Evolutionary conservation across 371 early-diverging fungal genomes (phyloP).

Genomic region (Chytridiales sp.): DNA sequence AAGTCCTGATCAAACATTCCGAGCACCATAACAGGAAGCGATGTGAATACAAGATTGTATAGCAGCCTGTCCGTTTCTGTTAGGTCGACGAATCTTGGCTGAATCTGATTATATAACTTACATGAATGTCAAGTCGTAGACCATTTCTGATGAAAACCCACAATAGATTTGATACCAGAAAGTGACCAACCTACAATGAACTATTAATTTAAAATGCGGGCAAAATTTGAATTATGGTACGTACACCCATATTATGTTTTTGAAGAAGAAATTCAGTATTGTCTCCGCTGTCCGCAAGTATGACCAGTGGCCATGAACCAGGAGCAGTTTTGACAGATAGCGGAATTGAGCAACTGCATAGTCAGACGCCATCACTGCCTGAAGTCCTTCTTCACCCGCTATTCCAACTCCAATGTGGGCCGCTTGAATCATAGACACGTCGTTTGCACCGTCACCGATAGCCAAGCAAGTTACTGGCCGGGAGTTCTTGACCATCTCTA

Average conservation of each 20-base stretch:
- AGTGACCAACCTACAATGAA: constrained; percentile 30
- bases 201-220: neutral
- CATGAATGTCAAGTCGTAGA: constrained; percentile 37
- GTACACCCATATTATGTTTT: constrained; percentile 51
- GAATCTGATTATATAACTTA: constrained; percentile 6
- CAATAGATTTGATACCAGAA: constrained; percentile 53
- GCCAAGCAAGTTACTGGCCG: constrained; percentile 82
- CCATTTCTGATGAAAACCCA: constrained; percentile 43
- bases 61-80: constrained; percentile 23
- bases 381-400: constrained; percentile 87
- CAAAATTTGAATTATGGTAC: constrained; percentile 8
- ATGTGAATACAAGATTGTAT: constrained; percentile 42
- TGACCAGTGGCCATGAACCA: constrained; percentile 55
- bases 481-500: constrained; percentile 77
- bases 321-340: constrained; percentile 73
- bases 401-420: constrained; percentile 96
- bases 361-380: constrained; percentile 87
- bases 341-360: constrained; percentile 89
- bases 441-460: constrained; percentile 98
- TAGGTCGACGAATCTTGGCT: too few species aligned
- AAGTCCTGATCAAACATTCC: constrained; percentile 44
- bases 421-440: constrained; percentile 76
- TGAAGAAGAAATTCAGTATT: constrained; percentile 85
- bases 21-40: constrained; percentile 30
- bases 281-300: constrained; percentile 59